phyloP scores from a whole-genome alignment of 495 filamentous ascomycete species.

The Filosporella fistucella region DNA sequence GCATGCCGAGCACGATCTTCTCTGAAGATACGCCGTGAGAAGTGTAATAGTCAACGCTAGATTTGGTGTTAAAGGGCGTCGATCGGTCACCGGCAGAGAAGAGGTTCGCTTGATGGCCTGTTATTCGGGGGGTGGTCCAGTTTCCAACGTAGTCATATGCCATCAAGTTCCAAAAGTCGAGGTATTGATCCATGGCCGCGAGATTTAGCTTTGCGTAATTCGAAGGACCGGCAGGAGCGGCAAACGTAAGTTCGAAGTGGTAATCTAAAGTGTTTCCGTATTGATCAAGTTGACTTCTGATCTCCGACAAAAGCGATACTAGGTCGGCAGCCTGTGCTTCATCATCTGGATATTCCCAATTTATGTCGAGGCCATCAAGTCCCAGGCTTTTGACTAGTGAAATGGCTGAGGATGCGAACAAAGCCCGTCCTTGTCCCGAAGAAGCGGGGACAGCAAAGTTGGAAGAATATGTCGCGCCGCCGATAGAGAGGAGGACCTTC shows the following conservation, averaged over 20 bases:
- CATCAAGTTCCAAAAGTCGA: constrained; percentile 90
- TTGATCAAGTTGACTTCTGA: constrained; percentile 58
- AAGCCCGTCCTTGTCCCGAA: constrained; percentile 45
- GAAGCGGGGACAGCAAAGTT: constrained; percentile 71
- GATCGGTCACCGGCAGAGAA: constrained; percentile 11
- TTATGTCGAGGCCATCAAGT: constrained; percentile 54
- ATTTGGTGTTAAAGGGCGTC: constrained; percentile 72
- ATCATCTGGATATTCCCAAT: constrained; percentile 58
- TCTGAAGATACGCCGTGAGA: constrained; percentile 50
- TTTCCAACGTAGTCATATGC: constrained; percentile 69
- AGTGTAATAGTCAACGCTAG: constrained; percentile 65
- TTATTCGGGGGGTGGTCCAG: constrained; percentile 62
- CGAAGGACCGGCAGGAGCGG: constrained; percentile 50
- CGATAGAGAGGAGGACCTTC: constrained; percentile 82
- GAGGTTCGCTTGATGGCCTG: constrained; percentile 75
- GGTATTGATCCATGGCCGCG: constrained; percentile 60
- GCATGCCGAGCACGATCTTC: constrained; percentile 89
- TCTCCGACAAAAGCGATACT: constrained; percentile 64
- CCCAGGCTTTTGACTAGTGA: constrained; percentile 60
- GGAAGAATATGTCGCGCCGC: constrained; percentile 80
- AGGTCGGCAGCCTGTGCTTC: constrained; percentile 60
- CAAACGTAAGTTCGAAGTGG: constrained; percentile 74
- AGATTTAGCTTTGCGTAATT: constrained; percentile 70
- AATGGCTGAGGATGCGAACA: constrained; percentile 63
- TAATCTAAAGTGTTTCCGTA: constrained; percentile 44